Evolutionary conservation across 257 asterid species (phyloP).

Genomic region (Solanum sejunctum): DNA sequence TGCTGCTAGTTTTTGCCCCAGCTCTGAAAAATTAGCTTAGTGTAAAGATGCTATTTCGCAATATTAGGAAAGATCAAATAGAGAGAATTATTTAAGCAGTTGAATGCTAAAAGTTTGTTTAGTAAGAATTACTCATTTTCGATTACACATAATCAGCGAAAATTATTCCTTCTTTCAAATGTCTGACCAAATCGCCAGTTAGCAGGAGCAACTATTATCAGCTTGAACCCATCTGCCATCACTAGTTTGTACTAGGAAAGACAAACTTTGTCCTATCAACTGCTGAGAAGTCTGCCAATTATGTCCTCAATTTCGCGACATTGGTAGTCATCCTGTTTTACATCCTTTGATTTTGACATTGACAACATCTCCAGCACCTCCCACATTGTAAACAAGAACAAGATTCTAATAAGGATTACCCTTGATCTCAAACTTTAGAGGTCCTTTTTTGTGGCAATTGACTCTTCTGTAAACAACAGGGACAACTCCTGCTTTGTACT

Average conservation of each 20-base stretch:
- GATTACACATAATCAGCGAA: neutral
- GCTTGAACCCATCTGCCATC: neutral
- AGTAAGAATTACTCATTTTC: neutral
- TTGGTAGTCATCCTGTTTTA: slow-evolving; percentile 2
- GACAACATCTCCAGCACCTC: slow-evolving; percentile 29
- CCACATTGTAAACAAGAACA: slow-evolving; percentile 22
- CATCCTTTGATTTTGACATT: slow-evolving; percentile 11
- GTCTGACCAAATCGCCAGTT: slow-evolving; percentile 1
- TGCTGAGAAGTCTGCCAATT: slow-evolving; percentile 11
- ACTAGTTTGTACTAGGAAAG: neutral
- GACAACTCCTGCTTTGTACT: neutral
- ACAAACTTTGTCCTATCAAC: neutral
- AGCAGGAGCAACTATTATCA: neutral
- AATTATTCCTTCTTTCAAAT: neutral
- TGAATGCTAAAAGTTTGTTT: too few relatives aligned
- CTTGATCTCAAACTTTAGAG: slow-evolving; percentile 16
- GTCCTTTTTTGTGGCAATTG: neutral
- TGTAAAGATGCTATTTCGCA: too few relatives aligned
- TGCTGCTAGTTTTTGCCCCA: too few relatives aligned
- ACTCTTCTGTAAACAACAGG: neutral
- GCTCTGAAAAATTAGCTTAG: too few relatives aligned
- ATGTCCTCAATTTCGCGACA: slow-evolving; percentile 32
- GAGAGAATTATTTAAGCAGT: too few relatives aligned
- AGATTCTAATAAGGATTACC: slow-evolving; percentile 18
- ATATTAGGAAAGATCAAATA: too few relatives aligned